Percentiles rank a stretch among this genome's conserved stretches.
phyloP scores from a whole-genome alignment of 495 filamentous ascomycete species.

The Daldinia concentrica region DNA sequence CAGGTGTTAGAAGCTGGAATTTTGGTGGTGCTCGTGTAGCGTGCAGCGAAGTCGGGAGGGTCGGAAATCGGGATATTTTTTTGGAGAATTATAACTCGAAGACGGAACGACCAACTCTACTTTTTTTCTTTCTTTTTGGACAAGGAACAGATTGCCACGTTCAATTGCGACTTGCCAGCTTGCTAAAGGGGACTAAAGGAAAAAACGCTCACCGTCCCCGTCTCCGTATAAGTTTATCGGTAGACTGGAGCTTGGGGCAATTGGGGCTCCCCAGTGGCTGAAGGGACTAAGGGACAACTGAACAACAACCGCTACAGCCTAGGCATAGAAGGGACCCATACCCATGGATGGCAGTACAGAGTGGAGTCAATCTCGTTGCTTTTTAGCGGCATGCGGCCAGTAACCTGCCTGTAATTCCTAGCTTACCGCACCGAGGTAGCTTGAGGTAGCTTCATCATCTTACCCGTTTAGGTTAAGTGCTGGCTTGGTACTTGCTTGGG shows the following conservation, averaged over 20 bases:
- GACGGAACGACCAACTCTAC: background rate
- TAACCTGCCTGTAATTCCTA: constrained; percentile 25
- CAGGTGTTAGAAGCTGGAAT: constrained; percentile 20
- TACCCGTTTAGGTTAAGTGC: constrained; percentile 20
- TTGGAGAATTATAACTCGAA: constrained; percentile 15
- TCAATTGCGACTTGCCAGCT: constrained; percentile 29
- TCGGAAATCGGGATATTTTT: constrained; percentile 36
- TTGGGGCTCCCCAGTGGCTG: constrained; percentile 31
- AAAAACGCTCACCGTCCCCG: constrained; percentile 16
- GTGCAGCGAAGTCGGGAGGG: constrained; percentile 27
- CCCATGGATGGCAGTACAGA: constrained; percentile 5
- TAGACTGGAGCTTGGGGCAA: constrained; percentile 23
- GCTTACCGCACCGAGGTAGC: constrained; percentile 26
- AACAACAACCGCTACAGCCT: constrained; percentile 5
- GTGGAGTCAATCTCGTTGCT: constrained; percentile 15
- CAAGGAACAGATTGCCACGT: constrained; percentile 36
- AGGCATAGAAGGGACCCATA: constrained; percentile 7
- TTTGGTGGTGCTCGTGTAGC: background rate
- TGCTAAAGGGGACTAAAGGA: background rate
- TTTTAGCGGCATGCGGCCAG: constrained; percentile 19
- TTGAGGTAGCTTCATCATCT: constrained; percentile 1
- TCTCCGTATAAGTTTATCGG: background rate
- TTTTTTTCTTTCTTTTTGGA: background rate
- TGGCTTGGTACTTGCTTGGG: background rate
- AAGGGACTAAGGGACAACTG: background rate